Evolutionary conservation across 495 filamentous ascomycete genomes (phyloP).

Genomic region (Rhypophila decipiens): DNA sequence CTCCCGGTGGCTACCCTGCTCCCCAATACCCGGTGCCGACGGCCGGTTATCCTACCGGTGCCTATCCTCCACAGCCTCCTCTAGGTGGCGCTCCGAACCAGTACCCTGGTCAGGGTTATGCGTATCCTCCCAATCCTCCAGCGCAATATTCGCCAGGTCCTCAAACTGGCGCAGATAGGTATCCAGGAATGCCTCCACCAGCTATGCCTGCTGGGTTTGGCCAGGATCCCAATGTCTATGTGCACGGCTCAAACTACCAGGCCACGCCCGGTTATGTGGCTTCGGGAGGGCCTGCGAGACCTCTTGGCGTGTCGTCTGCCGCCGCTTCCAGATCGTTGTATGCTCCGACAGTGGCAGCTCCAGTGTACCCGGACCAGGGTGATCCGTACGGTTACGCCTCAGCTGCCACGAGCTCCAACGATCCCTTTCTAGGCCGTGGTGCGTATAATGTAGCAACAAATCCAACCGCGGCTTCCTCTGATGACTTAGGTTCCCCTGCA

Average conservation of each 20-base stretch:
- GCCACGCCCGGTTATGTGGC: conserved; percentile 13
- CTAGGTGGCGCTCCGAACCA: conserved; percentile 12
- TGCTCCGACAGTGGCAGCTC: conserved; percentile 7
- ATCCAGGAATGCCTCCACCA: conserved; percentile 17
- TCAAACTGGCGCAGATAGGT: conserved; percentile 20
- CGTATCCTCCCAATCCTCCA: conserved; percentile 16
- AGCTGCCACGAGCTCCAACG: conserved; percentile 25
- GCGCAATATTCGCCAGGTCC: conserved; percentile 24
- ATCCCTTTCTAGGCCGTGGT: conserved; percentile 48
- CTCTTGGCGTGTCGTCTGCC: conserved; percentile 16
- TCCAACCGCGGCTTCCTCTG: conserved; percentile 33
- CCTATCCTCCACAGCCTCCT: conserved; percentile 17
- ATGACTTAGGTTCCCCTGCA: conserved; percentile 48
- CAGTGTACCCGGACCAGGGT: conserved; percentile 20
- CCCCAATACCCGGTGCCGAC: neutral
- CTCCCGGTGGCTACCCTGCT: too few species aligned
- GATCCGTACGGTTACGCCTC: conserved; percentile 27
- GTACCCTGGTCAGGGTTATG: conserved; percentile 13
- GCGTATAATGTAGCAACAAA: conserved; percentile 26
- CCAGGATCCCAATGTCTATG: conserved; percentile 15
- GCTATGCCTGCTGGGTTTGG: conserved; percentile 12
- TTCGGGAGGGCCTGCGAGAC: conserved; percentile 13
- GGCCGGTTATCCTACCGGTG: conserved; percentile 7
- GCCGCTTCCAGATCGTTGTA: conserved; percentile 15
- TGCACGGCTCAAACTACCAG: conserved; percentile 21